phyloP scores from a whole-genome alignment of 495 filamentous ascomycete species.

The Podospora pseudoanserina region DNA sequence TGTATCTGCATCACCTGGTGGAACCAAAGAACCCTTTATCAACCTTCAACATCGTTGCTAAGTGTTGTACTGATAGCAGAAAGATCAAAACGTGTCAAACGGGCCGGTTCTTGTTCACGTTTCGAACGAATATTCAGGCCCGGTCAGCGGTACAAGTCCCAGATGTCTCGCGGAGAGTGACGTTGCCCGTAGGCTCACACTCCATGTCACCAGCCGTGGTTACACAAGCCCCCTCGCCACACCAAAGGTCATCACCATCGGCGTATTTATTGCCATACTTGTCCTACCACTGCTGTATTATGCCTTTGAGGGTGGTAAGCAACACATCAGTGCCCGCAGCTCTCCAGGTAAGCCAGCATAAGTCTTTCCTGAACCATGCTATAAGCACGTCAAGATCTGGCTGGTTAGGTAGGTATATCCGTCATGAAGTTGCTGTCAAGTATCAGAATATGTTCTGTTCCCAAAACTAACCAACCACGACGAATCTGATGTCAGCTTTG shows the following conservation, averaged over 20 bases:
- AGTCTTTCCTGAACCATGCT: no score
- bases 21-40: background rate
- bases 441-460: background rate
- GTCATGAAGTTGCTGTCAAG: background rate
- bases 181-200: background rate
- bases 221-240: background rate
- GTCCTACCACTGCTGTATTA: background rate
- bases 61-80: background rate
- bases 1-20: background rate
- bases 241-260: background rate
- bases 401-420: no score
- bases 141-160: background rate
- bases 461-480: background rate
- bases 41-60: background rate
- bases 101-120: background rate
- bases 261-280: background rate
- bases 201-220: background rate
- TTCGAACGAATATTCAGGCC: background rate
- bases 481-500: background rate
- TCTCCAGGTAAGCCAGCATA: no score
- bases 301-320: background rate
- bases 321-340: background rate
- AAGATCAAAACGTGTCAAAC: background rate
- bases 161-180: background rate
- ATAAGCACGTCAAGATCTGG: no score